Base-by-base conservation (phyloP, 2,329 filamentous ascomycete genomes). In the Neoscytalidium dimidiatum region DNA sequence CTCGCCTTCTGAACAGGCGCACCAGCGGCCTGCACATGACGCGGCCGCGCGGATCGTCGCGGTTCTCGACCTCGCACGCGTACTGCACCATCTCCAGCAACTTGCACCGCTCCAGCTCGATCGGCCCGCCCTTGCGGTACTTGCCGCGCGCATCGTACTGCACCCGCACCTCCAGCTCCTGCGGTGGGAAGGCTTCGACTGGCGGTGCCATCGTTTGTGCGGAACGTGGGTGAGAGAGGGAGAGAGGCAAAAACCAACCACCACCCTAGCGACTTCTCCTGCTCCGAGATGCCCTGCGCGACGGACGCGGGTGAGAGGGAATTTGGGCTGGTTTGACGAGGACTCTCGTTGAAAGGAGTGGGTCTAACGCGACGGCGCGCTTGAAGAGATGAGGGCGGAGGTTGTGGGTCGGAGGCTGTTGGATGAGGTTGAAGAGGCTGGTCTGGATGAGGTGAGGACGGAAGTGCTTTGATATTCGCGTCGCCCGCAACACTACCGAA, bases 71-170 rank as follows among this genome's bases (percentile, higher is more conserved):
- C 71, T 86, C 82, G 75, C 88, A 90, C 28, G 83, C 83, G 72
- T 88, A 89, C 76, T 90, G 87, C 52, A 86, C 77, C 74, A 90
- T 75, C 72, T 89, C 85, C 69, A 85, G 79, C 44, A 89, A 75
- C 64, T 82, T 75, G 73, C 87, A 90, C 57, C 85, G 77, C 62
- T 78, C 73, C 5, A 89, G 78, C 33, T 85, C 77, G 66, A 87
- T 76, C 17, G 80, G 76, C n/a, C 73, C 74, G 28, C 81, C 78
- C 72, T 87, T 87, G 67, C 84, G 83, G 58, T 77, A 74, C 71
- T 84, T 81, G 78, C 77, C 85, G 68, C 75, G 80, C 68, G 81
- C 79, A 73, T 80, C 81, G 51, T 77, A 79, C 69, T 87, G 84
- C 68, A 88, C 75, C 67, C 81, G 80, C 17, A 79, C 70, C 33